These are phyloP conservation scores for Irpex rosettiformis DNA, from an alignment of 1,284 basidiomycete genomes.

Conservation along the genomic window DNA sequence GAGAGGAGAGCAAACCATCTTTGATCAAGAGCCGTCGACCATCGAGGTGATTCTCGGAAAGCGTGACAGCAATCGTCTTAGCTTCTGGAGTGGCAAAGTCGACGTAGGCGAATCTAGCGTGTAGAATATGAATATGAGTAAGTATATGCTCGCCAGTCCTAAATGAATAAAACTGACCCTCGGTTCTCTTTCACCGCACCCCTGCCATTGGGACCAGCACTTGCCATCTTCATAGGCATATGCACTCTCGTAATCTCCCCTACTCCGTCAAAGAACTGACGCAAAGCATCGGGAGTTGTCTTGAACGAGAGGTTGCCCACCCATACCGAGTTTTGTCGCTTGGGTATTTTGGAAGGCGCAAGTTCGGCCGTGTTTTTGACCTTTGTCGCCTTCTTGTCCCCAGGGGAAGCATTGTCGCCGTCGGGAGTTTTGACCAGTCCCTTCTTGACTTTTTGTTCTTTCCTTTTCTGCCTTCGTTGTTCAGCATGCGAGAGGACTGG, in stretches of 20 bases:
- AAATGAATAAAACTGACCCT: slow-evolving; percentile 45
- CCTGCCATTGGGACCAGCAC: slow-evolving; percentile 25
- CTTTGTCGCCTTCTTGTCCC: slow-evolving; percentile 40
- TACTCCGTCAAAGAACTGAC: slow-evolving; percentile 68
- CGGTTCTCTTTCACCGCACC: slow-evolving; percentile 57
- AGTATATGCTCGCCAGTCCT: slow-evolving; percentile 11
- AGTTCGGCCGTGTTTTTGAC: slow-evolving; percentile 26
- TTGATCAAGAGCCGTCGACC: slow-evolving; percentile 93
- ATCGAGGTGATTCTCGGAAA: slow-evolving; percentile 81
- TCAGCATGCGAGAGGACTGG: slow-evolving; percentile 72
- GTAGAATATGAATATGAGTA: slow-evolving; percentile 6
- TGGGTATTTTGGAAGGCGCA: slow-evolving; percentile 29
- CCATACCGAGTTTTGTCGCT: slow-evolving; percentile 87
- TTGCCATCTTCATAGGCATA: slow-evolving; percentile 61
- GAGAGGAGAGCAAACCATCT: slow-evolving; percentile 59
- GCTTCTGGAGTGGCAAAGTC: slow-evolving; percentile 83
- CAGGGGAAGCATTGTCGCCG: slow-evolving; percentile 18
- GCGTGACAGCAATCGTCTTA: slow-evolving; percentile 70
- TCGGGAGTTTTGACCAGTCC: background rate
- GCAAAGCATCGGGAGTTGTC: slow-evolving; percentile 73
- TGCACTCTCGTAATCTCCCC: slow-evolving; percentile 73
- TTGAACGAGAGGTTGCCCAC: slow-evolving; percentile 94
- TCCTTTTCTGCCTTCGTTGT: slow-evolving; percentile 59
- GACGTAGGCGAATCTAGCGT: slow-evolving; percentile 95
- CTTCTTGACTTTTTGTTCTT: slow-evolving; percentile 29